Conservation (phyloP, 805 yeast genomes). For the Hanseniaspora taiwanica region DNA sequence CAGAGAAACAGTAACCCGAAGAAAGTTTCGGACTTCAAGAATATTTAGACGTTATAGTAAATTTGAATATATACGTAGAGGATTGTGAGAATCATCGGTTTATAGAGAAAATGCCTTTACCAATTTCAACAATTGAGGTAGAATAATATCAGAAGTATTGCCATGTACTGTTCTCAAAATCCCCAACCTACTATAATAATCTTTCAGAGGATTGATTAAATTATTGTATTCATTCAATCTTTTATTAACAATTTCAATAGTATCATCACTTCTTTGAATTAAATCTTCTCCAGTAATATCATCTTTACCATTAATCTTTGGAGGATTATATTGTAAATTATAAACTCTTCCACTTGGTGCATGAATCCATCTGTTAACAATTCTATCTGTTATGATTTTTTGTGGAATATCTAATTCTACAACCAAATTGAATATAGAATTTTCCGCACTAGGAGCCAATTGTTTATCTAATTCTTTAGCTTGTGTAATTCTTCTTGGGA, state of each 20-base stretch:
- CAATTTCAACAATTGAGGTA: slow-evolving; percentile 46
- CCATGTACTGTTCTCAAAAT: slow-evolving; percentile 52
- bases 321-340: slow-evolving; percentile 80
- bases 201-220: slow-evolving; percentile 50
- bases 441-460: slow-evolving; percentile 21
- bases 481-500: slow-evolving; percentile 71
- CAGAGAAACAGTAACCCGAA: too few relatives aligned
- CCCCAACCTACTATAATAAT: slow-evolving; percentile 39
- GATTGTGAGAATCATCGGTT: too few relatives aligned
- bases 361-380: slow-evolving; percentile 79
- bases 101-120: too few relatives aligned
- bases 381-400: slow-evolving; percentile 64
- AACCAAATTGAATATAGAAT: slow-evolving; percentile 52
- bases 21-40: too few relatives aligned
- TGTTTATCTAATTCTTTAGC: slow-evolving; percentile 44
- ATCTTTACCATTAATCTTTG: slow-evolving; percentile 66
- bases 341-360: slow-evolving; percentile 75
- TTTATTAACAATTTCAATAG: slow-evolving; percentile 53
- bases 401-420: slow-evolving; percentile 83
- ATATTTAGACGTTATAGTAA: too few relatives aligned
- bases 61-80: too few relatives aligned
- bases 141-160: slow-evolving; percentile 71
- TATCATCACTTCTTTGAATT: slow-evolving; percentile 71
- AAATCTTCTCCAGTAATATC: slow-evolving; percentile 85
- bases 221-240: slow-evolving; percentile 51